phyloP scores from a whole-genome alignment of 768 basidiomycete genomes.

The Agaricus subrufescens region DNA sequence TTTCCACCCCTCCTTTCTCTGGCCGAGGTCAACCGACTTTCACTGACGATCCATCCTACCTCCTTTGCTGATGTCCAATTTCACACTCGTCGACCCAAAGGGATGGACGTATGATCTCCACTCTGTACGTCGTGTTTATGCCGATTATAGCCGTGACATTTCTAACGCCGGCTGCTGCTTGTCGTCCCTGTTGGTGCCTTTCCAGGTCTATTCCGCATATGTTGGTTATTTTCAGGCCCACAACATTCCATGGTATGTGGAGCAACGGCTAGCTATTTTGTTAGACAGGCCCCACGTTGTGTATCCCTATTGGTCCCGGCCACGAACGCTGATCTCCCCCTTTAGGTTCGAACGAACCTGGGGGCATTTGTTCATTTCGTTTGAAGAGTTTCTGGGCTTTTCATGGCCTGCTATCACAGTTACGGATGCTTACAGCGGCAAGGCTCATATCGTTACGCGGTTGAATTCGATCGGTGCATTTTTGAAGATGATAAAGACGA shows the following conservation, averaged over 20 bases:
- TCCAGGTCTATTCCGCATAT: slow-evolving; percentile 65
- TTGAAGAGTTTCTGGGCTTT: slow-evolving; percentile 75
- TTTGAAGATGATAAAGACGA: slow-evolving; percentile 81
- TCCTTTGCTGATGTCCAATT: slow-evolving; percentile 48
- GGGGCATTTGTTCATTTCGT: slow-evolving; percentile 74
- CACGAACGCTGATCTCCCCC: slow-evolving; percentile 2
- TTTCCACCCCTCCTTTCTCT: background rate
- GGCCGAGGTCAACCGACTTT: background rate
- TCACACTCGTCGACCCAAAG: slow-evolving; percentile 66
- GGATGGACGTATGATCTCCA: slow-evolving; percentile 82
- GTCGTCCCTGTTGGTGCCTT: background rate
- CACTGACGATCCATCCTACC: background rate
- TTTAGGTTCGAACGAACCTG: slow-evolving; percentile 75
- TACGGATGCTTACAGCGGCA: slow-evolving; percentile 67
- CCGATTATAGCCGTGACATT: background rate
- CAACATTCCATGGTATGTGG: slow-evolving; percentile 56
- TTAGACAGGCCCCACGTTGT: background rate
- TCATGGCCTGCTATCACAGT: slow-evolving; percentile 81
- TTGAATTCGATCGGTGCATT: slow-evolving; percentile 68
- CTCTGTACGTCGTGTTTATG: slow-evolving; percentile 45
- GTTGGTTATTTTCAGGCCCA: slow-evolving; percentile 76
- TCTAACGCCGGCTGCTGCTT: background rate
- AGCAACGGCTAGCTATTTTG: background rate
- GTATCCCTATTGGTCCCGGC: background rate
- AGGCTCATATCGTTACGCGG: slow-evolving; percentile 78